These are phyloP conservation scores for Phlyctochytrium planicorne DNA, from an alignment of 192 early-diverging fungal species.

Conservation along the genomic window DNA sequence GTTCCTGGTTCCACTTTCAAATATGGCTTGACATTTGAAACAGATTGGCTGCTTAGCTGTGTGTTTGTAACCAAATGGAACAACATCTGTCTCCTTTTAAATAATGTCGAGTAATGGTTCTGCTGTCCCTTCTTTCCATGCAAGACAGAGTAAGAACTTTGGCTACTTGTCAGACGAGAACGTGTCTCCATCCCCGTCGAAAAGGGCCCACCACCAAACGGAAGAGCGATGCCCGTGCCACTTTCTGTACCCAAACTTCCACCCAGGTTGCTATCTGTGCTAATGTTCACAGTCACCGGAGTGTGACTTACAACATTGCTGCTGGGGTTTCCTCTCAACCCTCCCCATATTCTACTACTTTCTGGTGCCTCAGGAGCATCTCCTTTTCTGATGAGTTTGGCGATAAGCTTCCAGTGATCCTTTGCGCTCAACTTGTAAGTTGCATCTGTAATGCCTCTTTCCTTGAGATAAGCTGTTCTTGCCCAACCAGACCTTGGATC, in stretches of 20 bases:
- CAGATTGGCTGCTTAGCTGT: slow-evolving; percentile 51
- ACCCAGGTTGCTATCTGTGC: neutral
- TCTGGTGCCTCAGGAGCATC: slow-evolving; percentile 28
- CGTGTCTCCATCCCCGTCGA: slow-evolving; percentile 1
- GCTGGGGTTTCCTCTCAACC: neutral
- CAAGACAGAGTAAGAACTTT: slow-evolving; percentile 16
- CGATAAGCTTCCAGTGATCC: slow-evolving; percentile 48
- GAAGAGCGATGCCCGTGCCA: neutral
- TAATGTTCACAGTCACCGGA: neutral
- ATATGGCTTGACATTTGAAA: slow-evolving; percentile 34
- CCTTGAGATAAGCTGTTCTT: slow-evolving; percentile 32
- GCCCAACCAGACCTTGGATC: slow-evolving; percentile 63
- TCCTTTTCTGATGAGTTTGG: slow-evolving; percentile 43
- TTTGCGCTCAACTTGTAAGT: slow-evolving; percentile 26
- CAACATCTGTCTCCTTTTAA: slow-evolving; percentile 62
- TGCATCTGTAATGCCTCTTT: slow-evolving; percentile 33
- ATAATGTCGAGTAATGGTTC: slow-evolving; percentile 40
- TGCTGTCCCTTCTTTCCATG: slow-evolving; percentile 28
- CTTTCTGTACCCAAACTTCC: neutral
- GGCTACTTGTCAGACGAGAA: slow-evolving; percentile 9
- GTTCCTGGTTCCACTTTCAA: slow-evolving; percentile 49
- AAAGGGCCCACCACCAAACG: neutral
- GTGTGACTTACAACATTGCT: neutral
- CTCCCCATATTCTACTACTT: slow-evolving; percentile 8
- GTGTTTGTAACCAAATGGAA: slow-evolving; percentile 52